phyloP scores from a whole-genome alignment of 129 eudicot genomes.

The Erigeron canadensis region DNA sequence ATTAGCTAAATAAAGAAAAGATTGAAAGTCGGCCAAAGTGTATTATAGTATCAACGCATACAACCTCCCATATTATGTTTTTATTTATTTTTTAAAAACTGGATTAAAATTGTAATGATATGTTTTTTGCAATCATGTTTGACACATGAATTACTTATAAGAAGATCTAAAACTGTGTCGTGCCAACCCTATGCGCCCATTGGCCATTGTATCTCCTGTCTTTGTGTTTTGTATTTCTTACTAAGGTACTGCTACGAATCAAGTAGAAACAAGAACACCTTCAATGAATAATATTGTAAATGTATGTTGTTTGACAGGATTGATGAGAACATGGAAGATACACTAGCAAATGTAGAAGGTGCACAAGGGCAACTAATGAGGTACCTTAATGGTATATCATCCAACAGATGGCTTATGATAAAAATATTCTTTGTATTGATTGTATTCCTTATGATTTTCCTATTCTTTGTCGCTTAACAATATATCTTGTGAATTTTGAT shows the following conservation, averaged over 20 bases:
- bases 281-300: neutral
- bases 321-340: constrained; percentile 88
- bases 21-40: no score
- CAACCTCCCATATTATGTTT: no score
- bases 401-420: constrained; percentile 89
- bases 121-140: no score
- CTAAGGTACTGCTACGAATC: neutral
- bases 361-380: constrained; percentile 79
- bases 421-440: constrained; percentile 75
- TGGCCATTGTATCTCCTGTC: constrained; percentile 1
- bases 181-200: neutral
- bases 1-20: no score
- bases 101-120: no score
- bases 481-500: constrained; percentile 11
- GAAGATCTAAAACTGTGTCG: no score
- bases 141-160: no score
- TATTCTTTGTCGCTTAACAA: constrained; percentile 67
- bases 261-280: no score
- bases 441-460: constrained; percentile 72
- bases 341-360: constrained; percentile 78
- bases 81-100: no score
- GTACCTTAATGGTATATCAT: constrained; percentile 81
- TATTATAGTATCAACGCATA: no score
- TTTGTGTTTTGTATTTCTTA: neutral
- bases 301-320: constrained; percentile 59